A percentile compares a stretch with the other conserved stretches of the same genome.
phyloP scores from a whole-genome alignment of 192 early-diverging fungal genomes.

The Umbelopsis sp. region DNA sequence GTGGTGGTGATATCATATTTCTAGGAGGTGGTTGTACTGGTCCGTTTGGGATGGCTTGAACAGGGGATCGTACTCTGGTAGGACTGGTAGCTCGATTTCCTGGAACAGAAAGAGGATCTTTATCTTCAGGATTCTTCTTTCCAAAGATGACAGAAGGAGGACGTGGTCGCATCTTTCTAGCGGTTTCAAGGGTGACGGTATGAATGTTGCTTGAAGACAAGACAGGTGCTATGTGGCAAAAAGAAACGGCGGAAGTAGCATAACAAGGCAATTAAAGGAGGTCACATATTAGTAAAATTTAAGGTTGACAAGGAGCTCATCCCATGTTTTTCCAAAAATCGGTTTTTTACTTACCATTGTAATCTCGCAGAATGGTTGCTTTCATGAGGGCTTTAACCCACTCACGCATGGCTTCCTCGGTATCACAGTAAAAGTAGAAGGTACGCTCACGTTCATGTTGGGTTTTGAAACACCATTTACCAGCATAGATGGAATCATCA shows the following conservation, averaged over 20 bases:
- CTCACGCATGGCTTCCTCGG: constrained; percentile 43
- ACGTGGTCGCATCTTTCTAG: constrained; percentile 51
- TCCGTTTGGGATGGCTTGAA: neutral
- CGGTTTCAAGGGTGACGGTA: constrained; percentile 53
- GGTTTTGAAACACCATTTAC: constrained; percentile 65
- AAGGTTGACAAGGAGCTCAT: neutral
- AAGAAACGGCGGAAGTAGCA: neutral
- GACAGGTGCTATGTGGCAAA: constrained; percentile 43
- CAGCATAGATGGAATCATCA: constrained; percentile 57
- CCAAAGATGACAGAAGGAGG: constrained; percentile 43
- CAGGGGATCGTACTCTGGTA: constrained; percentile 2
- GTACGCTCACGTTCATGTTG: constrained; percentile 57
- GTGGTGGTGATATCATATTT: constrained; percentile 1
- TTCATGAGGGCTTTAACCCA: constrained; percentile 67
- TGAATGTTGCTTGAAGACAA: constrained; percentile 56
- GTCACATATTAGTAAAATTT: too few species aligned
- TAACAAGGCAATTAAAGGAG: neutral
- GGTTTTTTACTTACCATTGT: constrained; percentile 25
- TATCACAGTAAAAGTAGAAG: constrained; percentile 61
- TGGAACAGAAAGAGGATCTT: neutral
- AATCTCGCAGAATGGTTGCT: constrained; percentile 60
- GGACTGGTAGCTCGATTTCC: neutral
- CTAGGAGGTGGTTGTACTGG: constrained; percentile 10
- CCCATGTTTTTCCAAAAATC: neutral
- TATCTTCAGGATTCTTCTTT: constrained; percentile 23